Conservation (phyloP, 225 moss, liverwort and hornwort genomes). For the Bryoerythrophyllum caledonicum region DNA sequence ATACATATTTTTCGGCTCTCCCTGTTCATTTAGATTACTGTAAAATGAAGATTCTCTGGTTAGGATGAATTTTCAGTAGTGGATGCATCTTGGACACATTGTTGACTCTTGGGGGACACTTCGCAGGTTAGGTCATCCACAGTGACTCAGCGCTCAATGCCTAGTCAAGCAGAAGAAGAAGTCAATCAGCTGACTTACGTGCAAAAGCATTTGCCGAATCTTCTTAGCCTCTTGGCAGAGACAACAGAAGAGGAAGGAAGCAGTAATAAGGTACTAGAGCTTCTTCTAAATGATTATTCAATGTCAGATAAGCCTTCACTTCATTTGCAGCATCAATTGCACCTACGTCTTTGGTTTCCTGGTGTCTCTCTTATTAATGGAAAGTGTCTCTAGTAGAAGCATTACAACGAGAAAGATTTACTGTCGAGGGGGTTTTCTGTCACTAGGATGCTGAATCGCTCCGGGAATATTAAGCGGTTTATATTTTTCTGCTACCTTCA, state of each 20-base stretch:
- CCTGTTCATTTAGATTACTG: neutral
- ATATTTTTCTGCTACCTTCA: conserved; percentile 24
- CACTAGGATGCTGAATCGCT: neutral
- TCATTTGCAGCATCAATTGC: neutral
- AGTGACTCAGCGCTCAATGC: conserved; percentile 72
- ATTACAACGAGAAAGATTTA: neutral
- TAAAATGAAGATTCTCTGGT: neutral
- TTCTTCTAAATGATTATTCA: neutral
- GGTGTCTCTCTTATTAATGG: neutral
- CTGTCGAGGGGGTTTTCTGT: conserved; percentile 5
- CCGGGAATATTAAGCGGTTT: neutral
- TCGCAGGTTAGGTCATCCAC: conserved; percentile 68
- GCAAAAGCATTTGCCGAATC: conserved; percentile 75
- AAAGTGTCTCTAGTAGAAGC: neutral
- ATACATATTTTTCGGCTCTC: neutral
- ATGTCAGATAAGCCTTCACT: neutral
- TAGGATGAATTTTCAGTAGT: too few species aligned
- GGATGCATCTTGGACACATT: neutral
- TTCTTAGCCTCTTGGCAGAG: conserved; percentile 80
- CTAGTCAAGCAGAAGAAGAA: conserved; percentile 94
- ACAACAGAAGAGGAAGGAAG: conserved; percentile 70
- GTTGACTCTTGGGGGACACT: conserved; percentile 23
- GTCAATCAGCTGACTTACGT: conserved; percentile 81
- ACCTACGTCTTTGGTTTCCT: neutral
- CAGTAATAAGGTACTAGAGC: conserved; percentile 61